These are phyloP conservation scores for Fusarium sp. DNA, from an alignment of 2,329 filamentous ascomycete genomes.

Conservation along the genomic window DNA sequence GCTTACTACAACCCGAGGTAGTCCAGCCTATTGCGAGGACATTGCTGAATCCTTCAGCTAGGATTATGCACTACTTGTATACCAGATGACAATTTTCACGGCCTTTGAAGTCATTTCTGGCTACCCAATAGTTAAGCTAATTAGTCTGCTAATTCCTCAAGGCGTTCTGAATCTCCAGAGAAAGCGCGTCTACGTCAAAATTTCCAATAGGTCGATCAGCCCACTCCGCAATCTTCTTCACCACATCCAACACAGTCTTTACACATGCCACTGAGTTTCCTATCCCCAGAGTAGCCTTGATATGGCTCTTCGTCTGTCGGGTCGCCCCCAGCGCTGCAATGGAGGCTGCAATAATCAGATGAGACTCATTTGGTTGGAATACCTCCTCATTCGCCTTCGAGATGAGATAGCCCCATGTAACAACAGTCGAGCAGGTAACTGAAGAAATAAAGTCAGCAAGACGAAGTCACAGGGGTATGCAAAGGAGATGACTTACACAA, in stretches of 20 bases:
- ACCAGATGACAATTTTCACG: slow-evolving; percentile 54
- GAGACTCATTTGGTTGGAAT: slow-evolving; percentile 17
- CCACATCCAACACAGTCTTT: slow-evolving; percentile 3
- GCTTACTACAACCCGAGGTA: no score
- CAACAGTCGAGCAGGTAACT: slow-evolving; percentile 31
- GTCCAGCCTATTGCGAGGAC: no score
- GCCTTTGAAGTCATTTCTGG: background rate
- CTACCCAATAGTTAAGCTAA: background rate
- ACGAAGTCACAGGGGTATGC: no score
- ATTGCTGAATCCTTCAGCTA: no score
- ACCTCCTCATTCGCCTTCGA: slow-evolving; percentile 25
- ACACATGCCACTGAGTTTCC: slow-evolving; percentile 19
- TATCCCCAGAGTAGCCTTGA: slow-evolving; percentile 21
- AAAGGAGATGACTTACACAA: slow-evolving; percentile 9
- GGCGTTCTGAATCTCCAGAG: slow-evolving; percentile 4
- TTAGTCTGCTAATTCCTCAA: background rate
- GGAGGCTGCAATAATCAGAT: slow-evolving; percentile 23
- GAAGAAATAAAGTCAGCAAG: background rate
- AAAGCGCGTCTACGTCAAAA: slow-evolving; percentile 21
- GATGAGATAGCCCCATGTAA: slow-evolving; percentile 29
- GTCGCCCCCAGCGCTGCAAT: slow-evolving; percentile 20
- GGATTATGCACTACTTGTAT: background rate
- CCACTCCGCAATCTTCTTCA: slow-evolving; percentile 16
- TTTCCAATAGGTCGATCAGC: slow-evolving; percentile 12
- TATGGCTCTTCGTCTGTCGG: slow-evolving; percentile 27